Percentiles rank a stretch among this genome's conserved stretches.
Conservation (phyloP, 192 early-diverging fungal species). For the Coemansia sp. region DNA sequence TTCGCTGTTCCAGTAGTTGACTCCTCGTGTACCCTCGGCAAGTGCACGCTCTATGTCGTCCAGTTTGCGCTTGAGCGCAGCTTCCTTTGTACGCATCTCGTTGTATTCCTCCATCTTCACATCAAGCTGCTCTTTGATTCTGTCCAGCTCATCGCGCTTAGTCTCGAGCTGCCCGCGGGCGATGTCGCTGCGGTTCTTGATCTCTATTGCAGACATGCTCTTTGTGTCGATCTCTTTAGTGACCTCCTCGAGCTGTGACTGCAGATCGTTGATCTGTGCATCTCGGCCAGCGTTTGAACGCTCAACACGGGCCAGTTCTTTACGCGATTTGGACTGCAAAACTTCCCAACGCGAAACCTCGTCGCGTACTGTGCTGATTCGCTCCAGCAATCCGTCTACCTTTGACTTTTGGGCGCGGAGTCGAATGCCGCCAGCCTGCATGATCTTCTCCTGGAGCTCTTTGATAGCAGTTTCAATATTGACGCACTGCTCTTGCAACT, state of each 20-base stretch:
- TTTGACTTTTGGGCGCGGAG: conserved; percentile 84
- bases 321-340: conserved; percentile 73
- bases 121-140: conserved; percentile 70
- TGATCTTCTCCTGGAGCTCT: conserved; percentile 83
- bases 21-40: conserved; percentile 51
- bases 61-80: conserved; percentile 67
- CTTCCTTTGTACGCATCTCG: conserved; percentile 68
- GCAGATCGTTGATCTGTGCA: conserved; percentile 65
- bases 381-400: conserved; percentile 78
- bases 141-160: conserved; percentile 67
- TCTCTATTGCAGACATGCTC: conserved; percentile 49
- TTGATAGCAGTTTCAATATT: conserved; percentile 79
- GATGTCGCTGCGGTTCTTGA: conserved; percentile 50
- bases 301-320: conserved; percentile 72
- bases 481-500: conserved; percentile 61
- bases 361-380: conserved; percentile 70
- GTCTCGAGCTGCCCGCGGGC: conserved; percentile 59
- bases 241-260: conserved; percentile 65
- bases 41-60: conserved; percentile 66
- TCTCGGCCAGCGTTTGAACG: conserved; percentile 66
- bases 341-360: conserved; percentile 74
- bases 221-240: conserved; percentile 64
- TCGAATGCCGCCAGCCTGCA: conserved; percentile 87
- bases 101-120: conserved; percentile 65
- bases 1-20: conserved; percentile 60